Base-by-base conservation (phyloP, 306 rosid species). In the Phaseolus lunatus region DNA sequence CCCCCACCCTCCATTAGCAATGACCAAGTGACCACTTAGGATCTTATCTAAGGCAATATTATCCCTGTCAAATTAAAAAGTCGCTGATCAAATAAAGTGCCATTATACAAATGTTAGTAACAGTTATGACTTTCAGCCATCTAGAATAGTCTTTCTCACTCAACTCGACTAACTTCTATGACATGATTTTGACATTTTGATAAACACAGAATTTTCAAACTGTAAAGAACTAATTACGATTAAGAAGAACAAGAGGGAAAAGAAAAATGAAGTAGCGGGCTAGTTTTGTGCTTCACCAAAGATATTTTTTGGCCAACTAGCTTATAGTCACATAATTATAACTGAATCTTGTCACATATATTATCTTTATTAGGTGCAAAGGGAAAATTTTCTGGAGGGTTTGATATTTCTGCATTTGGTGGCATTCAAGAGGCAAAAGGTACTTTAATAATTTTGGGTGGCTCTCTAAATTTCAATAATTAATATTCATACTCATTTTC, bases 311-410 rank as follows among this genome's bases (percentile, higher is more conserved):
- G 41, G 64, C 33, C 79, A 24, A 48, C 53, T 61, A 59, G 44
- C 45, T 31, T 72, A 59, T 68, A 68, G 20, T 37, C 58, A 39
- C 23, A 58, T 73, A 19, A 24, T 70, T 44, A 31, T 73, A 49
- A 13, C 72, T 78, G 78, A 81, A 31, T 72, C 33, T 33, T 71
- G 35, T 31, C 35, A 31, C 35, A 29, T 29, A 37, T 70, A 61
- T 76, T 70, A 31, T 24, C 57, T 77, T 71, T 73, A 74, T 58
- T 71, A 94, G 98, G 98, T 80, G 97, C 96, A 9, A 92, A 78
- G 78, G 92, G 97, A 19, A 92, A 76, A 73, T 94, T 94, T 86
- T 94, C 98, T n/a, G 98, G 98, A 73, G 98, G 98, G 31, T 95
- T 95, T 79, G 98, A 95, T 71, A 92, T 95, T 19, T 22, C 77